phyloP scores from a whole-genome alignment of 2,329 filamentous ascomycete species.

The Bipolaris sorokiniana region DNA sequence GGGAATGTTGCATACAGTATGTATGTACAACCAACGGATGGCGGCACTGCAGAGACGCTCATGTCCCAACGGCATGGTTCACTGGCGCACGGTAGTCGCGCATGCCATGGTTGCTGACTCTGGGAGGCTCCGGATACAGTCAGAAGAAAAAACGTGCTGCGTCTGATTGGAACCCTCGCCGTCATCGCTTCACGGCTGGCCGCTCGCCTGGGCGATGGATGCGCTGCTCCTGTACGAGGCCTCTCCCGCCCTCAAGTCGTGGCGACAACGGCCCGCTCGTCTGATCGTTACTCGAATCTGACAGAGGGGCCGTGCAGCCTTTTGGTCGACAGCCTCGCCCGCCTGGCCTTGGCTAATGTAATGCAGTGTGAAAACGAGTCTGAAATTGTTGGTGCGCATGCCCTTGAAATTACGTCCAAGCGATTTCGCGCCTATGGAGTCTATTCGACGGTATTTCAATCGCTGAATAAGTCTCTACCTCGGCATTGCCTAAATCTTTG shows the following conservation, averaged over 20 bases:
- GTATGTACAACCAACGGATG: background rate
- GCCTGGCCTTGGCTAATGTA: constrained; percentile 18
- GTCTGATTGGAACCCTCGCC: constrained; percentile 14
- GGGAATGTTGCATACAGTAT: no score
- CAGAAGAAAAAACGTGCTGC: constrained; percentile 5
- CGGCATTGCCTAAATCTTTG: constrained; percentile 13
- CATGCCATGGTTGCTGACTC: constrained; percentile 11
- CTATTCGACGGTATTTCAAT: background rate
- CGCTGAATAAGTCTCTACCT: background rate
- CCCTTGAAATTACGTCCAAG: constrained; percentile 9
- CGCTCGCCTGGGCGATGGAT: constrained; percentile 12
- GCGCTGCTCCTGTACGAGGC: constrained; percentile 20
- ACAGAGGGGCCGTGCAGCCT: constrained; percentile 16
- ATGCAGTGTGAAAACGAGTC: constrained; percentile 8
- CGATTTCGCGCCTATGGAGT: constrained; percentile 3
- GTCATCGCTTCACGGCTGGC: constrained; percentile 10
- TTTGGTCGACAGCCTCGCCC: constrained; percentile 20
- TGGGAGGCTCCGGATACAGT: constrained; percentile 5
- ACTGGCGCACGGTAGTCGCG: constrained; percentile 10
- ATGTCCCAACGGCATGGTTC: constrained; percentile 21
- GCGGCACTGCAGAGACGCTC: constrained; percentile 4
- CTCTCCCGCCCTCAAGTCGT: constrained; percentile 30
- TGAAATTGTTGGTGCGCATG: constrained; percentile 8
- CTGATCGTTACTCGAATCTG: constrained; percentile 20
- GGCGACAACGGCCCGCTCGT: constrained; percentile 34